phyloP scores from a whole-genome alignment of 2,329 filamentous ascomycete species.

The Akanthomyces lecanii region DNA sequence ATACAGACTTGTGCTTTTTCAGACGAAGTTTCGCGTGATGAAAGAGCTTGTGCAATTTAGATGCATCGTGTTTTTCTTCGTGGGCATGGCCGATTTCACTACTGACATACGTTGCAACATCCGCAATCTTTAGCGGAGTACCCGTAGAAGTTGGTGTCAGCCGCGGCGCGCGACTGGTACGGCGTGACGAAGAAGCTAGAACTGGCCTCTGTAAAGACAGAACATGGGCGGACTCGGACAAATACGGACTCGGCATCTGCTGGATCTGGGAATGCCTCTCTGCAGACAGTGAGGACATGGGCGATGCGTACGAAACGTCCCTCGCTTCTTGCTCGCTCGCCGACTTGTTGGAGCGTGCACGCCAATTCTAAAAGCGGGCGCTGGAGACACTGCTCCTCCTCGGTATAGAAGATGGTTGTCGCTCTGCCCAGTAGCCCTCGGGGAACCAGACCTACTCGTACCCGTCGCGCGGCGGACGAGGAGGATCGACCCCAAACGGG shows the following conservation, averaged over 20 bases:
- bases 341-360: slow-evolving; percentile 34
- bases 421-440: slow-evolving; percentile 59
- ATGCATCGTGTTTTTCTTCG: not conserved
- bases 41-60: not conserved
- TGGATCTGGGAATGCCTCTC: slow-evolving; percentile 13
- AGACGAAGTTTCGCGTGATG: slow-evolving; percentile 1
- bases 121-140: not conserved
- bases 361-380: slow-evolving; percentile 39
- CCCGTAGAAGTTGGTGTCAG: slow-evolving; percentile 9
- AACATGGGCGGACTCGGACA: slow-evolving; percentile 46
- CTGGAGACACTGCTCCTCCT: slow-evolving; percentile 33
- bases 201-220: slow-evolving; percentile 40
- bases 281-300: slow-evolving; percentile 23
- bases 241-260: slow-evolving; percentile 38
- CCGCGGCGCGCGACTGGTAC: slow-evolving; percentile 15
- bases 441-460: slow-evolving; percentile 62
- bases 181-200: slow-evolving; percentile 6
- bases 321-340: slow-evolving; percentile 31
- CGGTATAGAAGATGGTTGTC: slow-evolving; percentile 31
- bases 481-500: slow-evolving; percentile 44
- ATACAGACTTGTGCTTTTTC: slow-evolving; percentile 2
- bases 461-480: slow-evolving; percentile 50
- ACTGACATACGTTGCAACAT: not conserved
- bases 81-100: not conserved
- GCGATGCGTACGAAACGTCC: slow-evolving; percentile 23